Base-by-base conservation (phyloP, 176 grass and related monocot species). In the Bolboschoenus planiculmis region DNA sequence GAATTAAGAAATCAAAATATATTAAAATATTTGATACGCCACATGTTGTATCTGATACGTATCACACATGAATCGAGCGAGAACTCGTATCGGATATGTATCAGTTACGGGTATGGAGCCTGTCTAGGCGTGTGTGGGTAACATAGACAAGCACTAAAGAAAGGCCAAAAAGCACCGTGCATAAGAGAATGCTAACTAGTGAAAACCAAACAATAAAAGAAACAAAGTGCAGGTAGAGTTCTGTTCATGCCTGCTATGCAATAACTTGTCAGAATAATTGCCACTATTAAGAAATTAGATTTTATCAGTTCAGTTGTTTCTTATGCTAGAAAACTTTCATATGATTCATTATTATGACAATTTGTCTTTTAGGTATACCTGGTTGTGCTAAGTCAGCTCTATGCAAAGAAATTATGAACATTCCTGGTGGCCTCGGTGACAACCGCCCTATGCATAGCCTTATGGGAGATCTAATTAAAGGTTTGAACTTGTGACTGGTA, bases 381-480 rank as follows among this genome's bases (percentile, higher is more conserved):
- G 95, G 95, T 33, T 98, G 95, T 93, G 95, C 95, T 42, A 98
- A 98, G 82, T 98, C 92, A 62, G 95, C 92, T 84, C 56, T 98
- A 35, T 98, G 95, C 83, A 93, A 90, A 83, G 89, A 98, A 91
- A 95, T 98, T 87, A 85, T 98, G 53, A 91, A 82, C 50, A 79
- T 20, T 10, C 89, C 90, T 54, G 92, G 86, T 87, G 87, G 87
- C 54, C 95, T 98, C 79, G 92, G 85, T 76, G 95, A 98, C 86
- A 86, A 93, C 74, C 90, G 95, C 16, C 92, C 92, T 91, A 47
- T 98, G 78, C 88, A 98, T 85, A 95, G 90, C 35, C 81, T 98
- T 82, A 98, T 98, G 95, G 95, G 95, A 48, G 95, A 98, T 81
- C 89, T 90, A 87, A 91, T 93, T 70, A 98, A 98, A 98, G 95